phyloP scores from a whole-genome alignment of 768 basidiomycete species.

The Dioszegia aurantiaca region DNA sequence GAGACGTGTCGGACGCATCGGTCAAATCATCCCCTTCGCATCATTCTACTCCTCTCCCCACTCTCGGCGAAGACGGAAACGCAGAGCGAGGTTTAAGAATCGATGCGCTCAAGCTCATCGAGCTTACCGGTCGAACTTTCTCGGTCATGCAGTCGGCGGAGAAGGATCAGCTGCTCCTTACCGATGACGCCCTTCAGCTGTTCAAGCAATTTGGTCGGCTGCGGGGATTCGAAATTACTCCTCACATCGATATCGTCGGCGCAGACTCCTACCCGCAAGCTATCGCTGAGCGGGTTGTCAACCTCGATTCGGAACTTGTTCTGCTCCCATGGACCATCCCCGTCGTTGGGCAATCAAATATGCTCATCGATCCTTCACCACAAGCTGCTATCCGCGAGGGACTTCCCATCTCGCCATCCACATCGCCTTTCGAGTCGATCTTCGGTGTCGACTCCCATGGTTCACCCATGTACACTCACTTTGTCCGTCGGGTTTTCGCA shows the following conservation, averaged over 20 bases:
- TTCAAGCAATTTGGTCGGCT: conserved; percentile 49
- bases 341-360: conserved; percentile 24
- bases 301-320: conserved; percentile 66
- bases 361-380: conserved; percentile 27
- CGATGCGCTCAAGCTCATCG: conserved; percentile 81
- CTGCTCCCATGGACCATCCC: conserved; percentile 73
- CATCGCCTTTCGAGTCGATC: conserved; percentile 69
- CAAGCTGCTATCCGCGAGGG: conserved; percentile 20
- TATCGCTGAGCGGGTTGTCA: conserved; percentile 63
- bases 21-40: conserved; percentile 28
- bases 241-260: conserved; percentile 72
- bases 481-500: conserved; percentile 76
- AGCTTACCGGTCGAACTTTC: conserved; percentile 82
- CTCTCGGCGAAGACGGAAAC: conserved; percentile 3
- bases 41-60: conserved; percentile 18
- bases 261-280: conserved; percentile 68
- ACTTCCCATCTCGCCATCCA: conserved; percentile 6
- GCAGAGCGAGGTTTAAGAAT: conserved; percentile 53
- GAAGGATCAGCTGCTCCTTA: conserved; percentile 50
- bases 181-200: conserved; percentile 63
- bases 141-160: conserved; percentile 78
- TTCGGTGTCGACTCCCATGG: conserved; percentile 61
- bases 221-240: conserved; percentile 60
- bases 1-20: conserved; percentile 28
- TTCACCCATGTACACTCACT: conserved; percentile 65